phyloP scores from a whole-genome alignment of 768 basidiomycete genomes.

The Hericium coralloides region DNA sequence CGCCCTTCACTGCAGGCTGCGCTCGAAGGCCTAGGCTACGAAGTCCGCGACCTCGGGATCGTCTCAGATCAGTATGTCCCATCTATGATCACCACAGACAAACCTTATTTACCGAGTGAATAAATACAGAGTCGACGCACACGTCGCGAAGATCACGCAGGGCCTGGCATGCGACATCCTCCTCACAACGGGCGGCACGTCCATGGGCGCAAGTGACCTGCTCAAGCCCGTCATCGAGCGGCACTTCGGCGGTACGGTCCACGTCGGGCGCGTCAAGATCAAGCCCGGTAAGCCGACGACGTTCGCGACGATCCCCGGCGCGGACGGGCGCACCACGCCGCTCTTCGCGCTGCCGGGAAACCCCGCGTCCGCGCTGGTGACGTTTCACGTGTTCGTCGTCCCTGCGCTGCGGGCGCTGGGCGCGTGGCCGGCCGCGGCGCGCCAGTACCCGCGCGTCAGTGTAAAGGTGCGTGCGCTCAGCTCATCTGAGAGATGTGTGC shows the following conservation, averaged over 20 bases:
- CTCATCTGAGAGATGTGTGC: background rate
- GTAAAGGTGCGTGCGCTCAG: slow-evolving; percentile 44
- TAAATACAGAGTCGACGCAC: slow-evolving; percentile 40
- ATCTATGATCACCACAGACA: background rate
- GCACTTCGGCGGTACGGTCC: slow-evolving; percentile 63
- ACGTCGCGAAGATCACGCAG: slow-evolving; percentile 44
- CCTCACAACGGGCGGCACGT: slow-evolving; percentile 83
- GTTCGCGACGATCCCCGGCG: slow-evolving; percentile 65
- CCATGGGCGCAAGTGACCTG: slow-evolving; percentile 84
- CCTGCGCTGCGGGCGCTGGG: slow-evolving; percentile 69
- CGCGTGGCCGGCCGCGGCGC: slow-evolving; percentile 47
- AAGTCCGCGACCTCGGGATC: slow-evolving; percentile 75
- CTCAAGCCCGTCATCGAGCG: slow-evolving; percentile 85
- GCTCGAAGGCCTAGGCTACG: slow-evolving; percentile 65
- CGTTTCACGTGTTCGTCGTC: slow-evolving; percentile 76
- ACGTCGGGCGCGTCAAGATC: slow-evolving; percentile 80
- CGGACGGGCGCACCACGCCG: slow-evolving; percentile 37
- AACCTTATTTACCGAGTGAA: background rate
- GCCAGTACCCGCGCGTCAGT: slow-evolving; percentile 50
- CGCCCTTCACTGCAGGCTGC: slow-evolving; percentile 67
- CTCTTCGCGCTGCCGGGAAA: slow-evolving; percentile 86
- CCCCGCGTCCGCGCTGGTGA: slow-evolving; percentile 82
- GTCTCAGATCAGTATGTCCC: slow-evolving; percentile 55
- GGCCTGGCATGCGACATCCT: slow-evolving; percentile 68
- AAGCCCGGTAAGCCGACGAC: slow-evolving; percentile 80